Percentiles rank a stretch among this genome's conserved stretches.
Conservation (phyloP, 257 asterid genomes). For the Avicennia marina region DNA sequence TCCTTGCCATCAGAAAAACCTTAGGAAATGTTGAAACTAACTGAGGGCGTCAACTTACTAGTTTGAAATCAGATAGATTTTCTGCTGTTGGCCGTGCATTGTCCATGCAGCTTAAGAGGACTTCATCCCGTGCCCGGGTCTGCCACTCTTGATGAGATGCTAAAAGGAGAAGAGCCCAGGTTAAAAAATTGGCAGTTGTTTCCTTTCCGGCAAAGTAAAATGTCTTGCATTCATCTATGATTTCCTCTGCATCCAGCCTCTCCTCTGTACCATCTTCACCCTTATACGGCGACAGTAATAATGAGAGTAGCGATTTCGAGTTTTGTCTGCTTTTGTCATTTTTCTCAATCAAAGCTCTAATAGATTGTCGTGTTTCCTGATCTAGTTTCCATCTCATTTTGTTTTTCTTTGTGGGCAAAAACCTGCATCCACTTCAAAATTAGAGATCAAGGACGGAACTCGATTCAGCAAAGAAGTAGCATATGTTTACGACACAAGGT, state of each 20-base stretch:
- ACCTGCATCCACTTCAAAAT: constrained; percentile 25
- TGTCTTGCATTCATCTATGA: constrained; percentile 70
- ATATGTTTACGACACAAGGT: too few species aligned
- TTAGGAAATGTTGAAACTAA: neutral
- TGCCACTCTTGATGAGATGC: constrained; percentile 74
- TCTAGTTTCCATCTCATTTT: constrained; percentile 51
- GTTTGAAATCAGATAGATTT: constrained; percentile 21
- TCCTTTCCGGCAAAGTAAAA: constrained; percentile 80
- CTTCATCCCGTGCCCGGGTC: constrained; percentile 55
- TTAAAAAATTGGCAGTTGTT: constrained; percentile 61
- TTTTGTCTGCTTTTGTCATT: constrained; percentile 25
- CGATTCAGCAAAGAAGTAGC: neutral
- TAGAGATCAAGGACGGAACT: neutral
- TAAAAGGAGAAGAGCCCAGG: constrained; percentile 65
- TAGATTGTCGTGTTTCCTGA: constrained; percentile 44
- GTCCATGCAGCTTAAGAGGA: constrained; percentile 23
- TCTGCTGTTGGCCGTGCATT: constrained; percentile 25
- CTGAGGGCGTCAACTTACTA: constrained; percentile 16
- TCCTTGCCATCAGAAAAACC: too few species aligned
- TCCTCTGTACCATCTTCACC: constrained; percentile 43
- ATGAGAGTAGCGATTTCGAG: constrained; percentile 22
- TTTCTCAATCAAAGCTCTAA: constrained; percentile 30
- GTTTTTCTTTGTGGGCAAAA: constrained; percentile 58
- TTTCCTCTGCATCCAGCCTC: constrained; percentile 38
- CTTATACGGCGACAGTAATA: constrained; percentile 20